A percentile compares a stretch with the other conserved stretches of the same genome.
Evolutionary conservation across 257 asterid species (phyloP).

Genomic region (Lycium barbarum): DNA sequence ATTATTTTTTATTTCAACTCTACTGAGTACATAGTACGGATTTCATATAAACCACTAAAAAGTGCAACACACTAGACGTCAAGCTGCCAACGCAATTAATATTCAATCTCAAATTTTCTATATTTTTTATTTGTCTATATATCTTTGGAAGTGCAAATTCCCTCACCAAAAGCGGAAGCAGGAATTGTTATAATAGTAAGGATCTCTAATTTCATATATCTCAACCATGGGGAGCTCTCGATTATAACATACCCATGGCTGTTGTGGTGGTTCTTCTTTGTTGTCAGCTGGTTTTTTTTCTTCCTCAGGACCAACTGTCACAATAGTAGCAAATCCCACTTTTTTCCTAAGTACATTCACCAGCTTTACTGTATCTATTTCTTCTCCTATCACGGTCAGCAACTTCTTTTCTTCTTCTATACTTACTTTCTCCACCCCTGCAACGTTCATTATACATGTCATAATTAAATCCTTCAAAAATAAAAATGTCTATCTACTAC

Average conservation of each 20-base stretch:
- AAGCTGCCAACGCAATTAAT: no score
- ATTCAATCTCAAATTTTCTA: neutral
- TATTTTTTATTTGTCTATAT: no score
- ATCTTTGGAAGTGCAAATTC: no score
- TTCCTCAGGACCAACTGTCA: constrained; percentile 41
- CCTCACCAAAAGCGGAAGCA: neutral
- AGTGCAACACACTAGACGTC: neutral
- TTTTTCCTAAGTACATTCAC: constrained; percentile 55
- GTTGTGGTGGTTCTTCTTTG: neutral
- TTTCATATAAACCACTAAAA: neutral
- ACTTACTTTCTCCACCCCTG: constrained; percentile 57
- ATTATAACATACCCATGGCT: no score
- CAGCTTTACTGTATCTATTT: constrained; percentile 60
- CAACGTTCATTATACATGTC: neutral
- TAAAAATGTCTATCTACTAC: neutral
- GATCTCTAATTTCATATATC: constrained; percentile 9
- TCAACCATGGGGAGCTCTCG: neutral
- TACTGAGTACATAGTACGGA: no score
- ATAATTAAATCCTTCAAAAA: neutral
- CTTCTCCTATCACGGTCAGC: constrained; percentile 64
- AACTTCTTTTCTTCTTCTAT: constrained; percentile 51
- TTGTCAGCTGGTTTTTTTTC: constrained; percentile 25
- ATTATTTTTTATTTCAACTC: no score
- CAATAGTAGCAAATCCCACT: constrained; percentile 54
- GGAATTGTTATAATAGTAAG: neutral